Evolutionary conservation across 2,329 filamentous ascomycete species (phyloP), one percentile per base, ranked within the genome.

Genomic region (Stagonosporopsis vannaccii): DNA sequence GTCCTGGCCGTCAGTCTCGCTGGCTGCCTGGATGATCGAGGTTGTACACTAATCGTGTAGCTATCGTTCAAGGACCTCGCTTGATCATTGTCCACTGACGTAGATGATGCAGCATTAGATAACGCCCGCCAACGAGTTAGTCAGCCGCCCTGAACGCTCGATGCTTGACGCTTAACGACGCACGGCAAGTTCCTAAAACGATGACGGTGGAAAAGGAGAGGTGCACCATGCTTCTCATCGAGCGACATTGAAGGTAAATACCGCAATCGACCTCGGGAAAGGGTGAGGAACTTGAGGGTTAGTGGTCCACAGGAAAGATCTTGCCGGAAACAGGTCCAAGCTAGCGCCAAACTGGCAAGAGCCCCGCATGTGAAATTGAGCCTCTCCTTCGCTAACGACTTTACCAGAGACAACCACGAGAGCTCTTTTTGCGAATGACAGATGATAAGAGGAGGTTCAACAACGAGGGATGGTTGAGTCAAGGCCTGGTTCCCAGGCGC

Each of bases 391-490:
- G 47, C 32, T 39, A 15, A 51, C 37, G 47, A 43, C 47, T 48
- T 51, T 32, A 39, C 37, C 11, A 39, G 8, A 43, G 19, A 23
- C 42, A 53, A 51, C 53, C 25, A 30, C 44, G 20, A 30, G 23
- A 41, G 17, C 36, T 19, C 35, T 17, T 48, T 49, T 36, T 36
- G 26, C 44, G 44, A 48, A 58, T 52, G 49, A 49, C 44, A 40
- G 32, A 49, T 41, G 51, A 49, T 13, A 60, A 61, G 48, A 58
- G 53, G 30, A 57, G 47, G 47, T 22, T 41, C 25, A 48, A 51
- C 35, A 44, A 28, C 25, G 40, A 59, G 61, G 51, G 39, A 73
- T 73, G 71, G 61, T 61, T 19, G 70, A 74, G 40, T 58, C 66
- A 35, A 66, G 64, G 25, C 37, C 60, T 19, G 48, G 26, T 52